phyloP scores from a whole-genome alignment of 108 stramenopile genomes.

The Bacterosira constricta region DNA sequence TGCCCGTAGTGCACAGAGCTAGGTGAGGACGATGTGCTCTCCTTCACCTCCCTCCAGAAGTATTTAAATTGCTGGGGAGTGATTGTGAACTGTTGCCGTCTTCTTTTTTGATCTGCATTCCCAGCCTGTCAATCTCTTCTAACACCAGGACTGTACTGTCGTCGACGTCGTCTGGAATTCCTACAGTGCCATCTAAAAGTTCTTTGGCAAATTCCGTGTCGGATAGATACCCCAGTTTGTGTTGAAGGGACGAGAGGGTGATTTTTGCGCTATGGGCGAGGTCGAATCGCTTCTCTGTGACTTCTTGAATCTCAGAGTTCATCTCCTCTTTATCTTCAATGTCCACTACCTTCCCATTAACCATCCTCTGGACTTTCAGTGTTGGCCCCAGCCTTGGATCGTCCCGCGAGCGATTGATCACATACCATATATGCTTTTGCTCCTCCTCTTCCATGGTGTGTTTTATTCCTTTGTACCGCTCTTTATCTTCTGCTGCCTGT shows the following conservation, averaged over 20 bases:
- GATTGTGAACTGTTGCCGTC: neutral
- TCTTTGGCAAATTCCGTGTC: neutral
- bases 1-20: conserved; percentile 18
- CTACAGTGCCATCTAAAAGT: neutral
- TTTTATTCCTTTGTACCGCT: neutral
- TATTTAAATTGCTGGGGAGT: neutral
- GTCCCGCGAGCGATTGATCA: neutral
- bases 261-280: neutral
- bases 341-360: neutral
- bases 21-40: neutral
- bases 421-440: neutral
- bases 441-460: neutral
- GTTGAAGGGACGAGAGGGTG: neutral
- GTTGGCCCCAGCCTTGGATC: neutral
- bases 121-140: neutral
- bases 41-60: conserved; percentile 1
- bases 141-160: neutral
- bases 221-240: neutral
- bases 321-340: neutral
- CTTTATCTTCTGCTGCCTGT: neutral
- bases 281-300: neutral
- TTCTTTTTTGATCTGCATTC: neutral
- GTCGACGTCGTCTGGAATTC: neutral
- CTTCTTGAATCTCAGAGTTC: neutral
- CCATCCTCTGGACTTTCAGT: neutral